A percentile compares a stretch with the other conserved stretches of the same genome.
Conservation (phyloP, 306 rosid genomes). For the Castanospermum australe region DNA sequence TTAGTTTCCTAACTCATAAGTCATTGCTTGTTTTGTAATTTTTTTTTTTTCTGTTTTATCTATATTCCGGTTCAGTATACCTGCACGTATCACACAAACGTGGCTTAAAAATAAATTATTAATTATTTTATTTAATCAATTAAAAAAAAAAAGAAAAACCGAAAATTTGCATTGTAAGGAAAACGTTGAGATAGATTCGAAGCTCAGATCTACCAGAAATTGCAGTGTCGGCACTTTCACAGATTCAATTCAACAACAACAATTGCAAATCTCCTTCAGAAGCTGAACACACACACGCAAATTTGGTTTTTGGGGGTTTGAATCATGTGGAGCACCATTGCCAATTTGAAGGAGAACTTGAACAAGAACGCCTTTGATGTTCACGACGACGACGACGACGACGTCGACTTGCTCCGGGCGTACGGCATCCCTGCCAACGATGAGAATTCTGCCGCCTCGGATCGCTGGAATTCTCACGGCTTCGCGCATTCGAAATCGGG, state of each 20-base stretch:
- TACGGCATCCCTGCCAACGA: conserved; percentile 38
- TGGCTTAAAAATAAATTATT: too few relatives aligned
- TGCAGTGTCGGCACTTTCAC: conserved; percentile 17
- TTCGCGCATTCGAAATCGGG: conserved; percentile 43
- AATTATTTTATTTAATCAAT: too few relatives aligned
- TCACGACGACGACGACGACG: conserved; percentile 57
- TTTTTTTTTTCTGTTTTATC: too few relatives aligned
- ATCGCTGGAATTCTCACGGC: conserved; percentile 73
- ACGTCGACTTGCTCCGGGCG: conserved; percentile 39
- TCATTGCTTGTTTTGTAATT: too few relatives aligned
- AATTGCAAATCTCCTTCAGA: conserved; percentile 10
- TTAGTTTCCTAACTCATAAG: too few relatives aligned
- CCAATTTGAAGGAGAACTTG: conserved; percentile 70
- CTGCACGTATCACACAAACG: too few relatives aligned
- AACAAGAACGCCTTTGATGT: conserved; percentile 75
- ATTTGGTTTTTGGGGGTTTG: neutral
- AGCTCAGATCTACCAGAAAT: conserved; percentile 29
- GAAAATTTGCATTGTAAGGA: neutral
- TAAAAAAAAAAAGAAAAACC: neutral
- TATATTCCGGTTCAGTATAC: too few relatives aligned
- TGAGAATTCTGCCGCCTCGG: conserved; percentile 45
- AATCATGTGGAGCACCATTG: conserved; percentile 65
- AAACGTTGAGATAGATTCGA: conserved; percentile 21
- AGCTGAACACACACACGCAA: neutral
- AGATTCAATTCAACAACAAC: neutral